Evolutionary conservation across 345 rosid species (phyloP), one percentile per base, ranked within the genome.

Genomic region (Populus deltoides): DNA sequence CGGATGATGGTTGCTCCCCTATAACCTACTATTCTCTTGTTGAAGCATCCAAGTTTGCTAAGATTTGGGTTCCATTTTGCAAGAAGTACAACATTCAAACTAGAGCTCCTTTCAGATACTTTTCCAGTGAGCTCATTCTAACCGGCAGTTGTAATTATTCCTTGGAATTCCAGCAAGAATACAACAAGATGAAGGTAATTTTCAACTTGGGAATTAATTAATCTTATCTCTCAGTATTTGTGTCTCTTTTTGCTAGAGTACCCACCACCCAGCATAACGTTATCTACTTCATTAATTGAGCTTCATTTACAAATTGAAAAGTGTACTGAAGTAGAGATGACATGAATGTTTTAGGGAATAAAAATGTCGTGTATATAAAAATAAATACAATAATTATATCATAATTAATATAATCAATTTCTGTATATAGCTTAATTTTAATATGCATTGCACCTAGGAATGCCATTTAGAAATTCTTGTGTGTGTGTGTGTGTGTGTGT

Each of bases 11-110:
- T 41, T 88, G 92, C 79, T 93, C 98, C 12, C 82, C 86, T 70
- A 75, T 89, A 59, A 88, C 84, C 75, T 90, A 81, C 78, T 86
- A 86, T 69, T 86, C 97, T 75, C 84, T 92, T 7, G 73, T 86
- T 68, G 91, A 92, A 80, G 90, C 92, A 16, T 86, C 85, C 0
- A 90, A 80, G 35, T 93, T 90, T 33, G 92, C 95, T 2, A 85
- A 83, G 87, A 81, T 81, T 47, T 94, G 97, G 97, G 92, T 91
- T 45, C 93, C 93, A 0, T 94, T 93, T 81, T 91, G 97, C 59
- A 73, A 76, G 55, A 77, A 75, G 81, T 80, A 91, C 39, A 83
- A 72, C 1, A 68, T 92, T 77, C 82, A 62, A 75, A 80, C 86
- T 43, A 82, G 96, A 85, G 94, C 96, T 75, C 97, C 96, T 6